Evolutionary conservation across 495 filamentous ascomycete species (phyloP), one percentile per base, ranked within the genome.

Genomic region (Neohortaea acidophila): DNA sequence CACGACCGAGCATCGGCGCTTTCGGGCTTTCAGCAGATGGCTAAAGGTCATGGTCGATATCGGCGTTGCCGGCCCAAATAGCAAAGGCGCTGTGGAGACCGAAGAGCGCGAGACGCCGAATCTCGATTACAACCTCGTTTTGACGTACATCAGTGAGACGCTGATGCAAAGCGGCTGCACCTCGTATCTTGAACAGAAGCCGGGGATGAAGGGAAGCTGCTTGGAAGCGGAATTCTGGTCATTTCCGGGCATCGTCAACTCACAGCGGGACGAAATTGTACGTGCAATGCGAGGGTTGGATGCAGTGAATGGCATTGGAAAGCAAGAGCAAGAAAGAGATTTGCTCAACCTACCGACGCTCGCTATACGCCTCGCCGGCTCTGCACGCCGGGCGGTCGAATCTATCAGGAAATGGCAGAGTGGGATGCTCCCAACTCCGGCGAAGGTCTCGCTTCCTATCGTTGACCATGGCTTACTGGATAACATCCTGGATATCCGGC

Each of bases 21-120:
- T 93, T 51, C 48, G 60, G 6, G 67, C 71, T 3, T 97, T 96
- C 56, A 82, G 81, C 0, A 64, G 66, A 36, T 97, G 87, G 89
- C 67, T 97, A 25, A 72, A 75, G 4, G 68, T 85, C 43, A 79
- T 89, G 49, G 87, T 96, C 36, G 81, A 92, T 44, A 62, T 62
- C 25, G 42, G 32, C 10, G 25, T 61, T 3, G 62, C 67, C 1
- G 66, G 63, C 7, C 58, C 62, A 4, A 53, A 57, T 0, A 53
- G 54, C 13, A 60, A 65, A 2, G 38, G 52, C 12, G 54, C 56
- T 1, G 68, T 73, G 2, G 73, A 77, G 36, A 51, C 42, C 10
- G 55, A 51, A 14, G 51, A 47, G 15, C 22, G 49, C 10, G 57
- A 59, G 35, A 20, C 26, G 11, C 41, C 46, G 7, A 53, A 51